These are phyloP conservation scores for Cyberlindnera suaveolens DNA, from an alignment of 805 yeast genomes.

Conservation along the genomic window DNA sequence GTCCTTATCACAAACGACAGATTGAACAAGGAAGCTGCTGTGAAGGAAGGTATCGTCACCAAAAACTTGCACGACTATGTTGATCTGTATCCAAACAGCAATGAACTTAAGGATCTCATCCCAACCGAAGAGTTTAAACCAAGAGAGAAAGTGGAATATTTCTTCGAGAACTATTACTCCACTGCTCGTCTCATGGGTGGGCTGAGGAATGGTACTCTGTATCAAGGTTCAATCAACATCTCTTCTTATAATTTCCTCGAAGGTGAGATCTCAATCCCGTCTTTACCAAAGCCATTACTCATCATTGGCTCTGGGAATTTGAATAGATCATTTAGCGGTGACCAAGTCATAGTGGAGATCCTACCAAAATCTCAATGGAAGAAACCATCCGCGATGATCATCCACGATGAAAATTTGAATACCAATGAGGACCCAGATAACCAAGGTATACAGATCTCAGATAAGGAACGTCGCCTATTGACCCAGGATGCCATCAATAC, in stretches of 20 bases:
- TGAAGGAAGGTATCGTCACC: constrained; percentile 45
- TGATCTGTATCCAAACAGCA: constrained; percentile 59
- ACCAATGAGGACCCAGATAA: constrained; percentile 34
- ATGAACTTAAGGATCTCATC: constrained; percentile 70
- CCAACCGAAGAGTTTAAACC: constrained; percentile 43
- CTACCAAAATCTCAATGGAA: constrained; percentile 86
- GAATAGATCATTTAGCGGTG: constrained; percentile 90
- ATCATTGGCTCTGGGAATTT: constrained; percentile 77
- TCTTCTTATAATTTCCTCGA: constrained; percentile 85
- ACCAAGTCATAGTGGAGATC: constrained; percentile 83
- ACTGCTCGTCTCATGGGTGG: constrained; percentile 88
- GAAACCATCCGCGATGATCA: constrained; percentile 69
- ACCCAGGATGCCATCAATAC: constrained; percentile 72
- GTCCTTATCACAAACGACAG: constrained; percentile 75
- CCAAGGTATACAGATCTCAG: constrained; percentile 43
- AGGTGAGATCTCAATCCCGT: constrained; percentile 68
- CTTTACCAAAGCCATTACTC: constrained; percentile 75
- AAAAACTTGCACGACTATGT: constrained; percentile 65
- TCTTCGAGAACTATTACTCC: constrained; percentile 73
- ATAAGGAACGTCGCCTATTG: constrained; percentile 62
- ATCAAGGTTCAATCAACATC: constrained; percentile 77
- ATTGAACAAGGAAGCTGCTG: constrained; percentile 54
- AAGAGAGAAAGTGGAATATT: constrained; percentile 20
- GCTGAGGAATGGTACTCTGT: constrained; percentile 74
- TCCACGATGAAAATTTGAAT: constrained; percentile 41